These are phyloP conservation scores for Arabis hirsuta DNA, from an alignment of 345 rosid genomes.

Conservation along the genomic window DNA sequence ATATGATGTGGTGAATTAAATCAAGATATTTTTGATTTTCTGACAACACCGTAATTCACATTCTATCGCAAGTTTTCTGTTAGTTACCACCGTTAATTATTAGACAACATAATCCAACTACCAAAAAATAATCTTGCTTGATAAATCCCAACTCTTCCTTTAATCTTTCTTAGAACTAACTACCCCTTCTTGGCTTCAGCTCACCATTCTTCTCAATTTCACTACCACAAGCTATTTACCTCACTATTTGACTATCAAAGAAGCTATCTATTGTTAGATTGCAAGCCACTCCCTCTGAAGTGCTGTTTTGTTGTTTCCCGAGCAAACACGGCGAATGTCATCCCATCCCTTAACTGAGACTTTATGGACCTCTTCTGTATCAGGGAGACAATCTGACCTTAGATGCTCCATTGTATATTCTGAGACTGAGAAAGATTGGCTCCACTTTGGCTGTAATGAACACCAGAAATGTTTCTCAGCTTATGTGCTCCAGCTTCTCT, in stretches of 20 bases:
- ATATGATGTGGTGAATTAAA: too few species aligned
- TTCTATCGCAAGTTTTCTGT: too few species aligned
- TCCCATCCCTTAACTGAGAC: constrained; percentile 74
- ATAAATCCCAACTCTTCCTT: constrained; percentile 34
- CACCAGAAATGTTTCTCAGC: constrained; percentile 82
- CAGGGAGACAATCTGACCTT: constrained; percentile 24
- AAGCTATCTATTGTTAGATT: constrained; percentile 61
- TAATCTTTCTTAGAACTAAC: constrained; percentile 19
- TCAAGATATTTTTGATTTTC: too few species aligned
- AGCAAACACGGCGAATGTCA: constrained; percentile 92
- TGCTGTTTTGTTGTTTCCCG: constrained; percentile 80
- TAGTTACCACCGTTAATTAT: too few species aligned
- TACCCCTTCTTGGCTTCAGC: constrained; percentile 19
- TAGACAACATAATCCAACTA: too few species aligned
- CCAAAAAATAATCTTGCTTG: too few species aligned
- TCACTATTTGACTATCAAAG: background rate
- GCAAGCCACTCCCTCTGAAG: constrained; percentile 84
- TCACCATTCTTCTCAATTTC: constrained; percentile 8
- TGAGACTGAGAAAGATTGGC: constrained; percentile 62
- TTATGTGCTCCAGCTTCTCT: constrained; percentile 51
- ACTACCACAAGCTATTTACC: constrained; percentile 16
- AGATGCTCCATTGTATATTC: constrained; percentile 46
- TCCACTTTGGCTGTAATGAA: constrained; percentile 88
- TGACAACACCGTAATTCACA: too few species aligned
- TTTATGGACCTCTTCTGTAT: constrained; percentile 23